Base-by-base conservation (phyloP, 2,329 filamentous ascomycete species). In the Monosporascus sp. region DNA sequence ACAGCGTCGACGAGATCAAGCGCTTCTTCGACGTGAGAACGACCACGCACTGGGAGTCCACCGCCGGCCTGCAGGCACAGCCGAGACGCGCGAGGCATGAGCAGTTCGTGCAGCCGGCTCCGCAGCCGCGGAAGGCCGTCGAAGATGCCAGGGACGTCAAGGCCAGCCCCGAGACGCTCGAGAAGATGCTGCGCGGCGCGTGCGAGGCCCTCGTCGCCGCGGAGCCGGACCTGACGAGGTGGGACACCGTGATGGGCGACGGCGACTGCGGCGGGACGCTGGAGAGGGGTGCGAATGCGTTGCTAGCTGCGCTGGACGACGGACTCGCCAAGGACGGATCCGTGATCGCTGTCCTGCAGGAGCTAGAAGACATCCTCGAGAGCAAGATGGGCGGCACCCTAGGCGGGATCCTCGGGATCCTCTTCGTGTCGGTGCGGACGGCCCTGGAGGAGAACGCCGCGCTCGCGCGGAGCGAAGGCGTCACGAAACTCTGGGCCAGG, bases 221-320 rank as follows among this genome's bases (percentile, higher is more conserved):
- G 3, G 83, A 87, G 64, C 82, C 82, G 0, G 79, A 85, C 53
- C 70, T 87, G 44, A 87, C 84, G 1, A 77, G 72, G 55, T 85
- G 80, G 77, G 82, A 86, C 64, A 83, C 78, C 5, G 65, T 82
- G 47, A 81, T 85, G 76, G 83, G 82, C 37, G 84, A 86, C 60
- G 83, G 83, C 11, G 83, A 87, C 68, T 87, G 83, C 63, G 84
- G 84, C 38, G 81, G 87, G 62, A 82, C 79, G 3, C 71, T 83
- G 51, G 77, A 79, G 68, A 77, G 75, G 0, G 80, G 80, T 1
- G 80, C 80, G 0, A 73, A 64, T 5, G 68, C 68, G 3, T 63
- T 81, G 7, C 63, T 80, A 2, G 80, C 80, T 0, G 76, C 75
- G 1, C 61, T 81, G 5, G 71, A 78, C 49, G 51, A 63, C 43